Conservation (phyloP, 2,329 filamentous ascomycete species). For the Cordyceps javanica region DNA sequence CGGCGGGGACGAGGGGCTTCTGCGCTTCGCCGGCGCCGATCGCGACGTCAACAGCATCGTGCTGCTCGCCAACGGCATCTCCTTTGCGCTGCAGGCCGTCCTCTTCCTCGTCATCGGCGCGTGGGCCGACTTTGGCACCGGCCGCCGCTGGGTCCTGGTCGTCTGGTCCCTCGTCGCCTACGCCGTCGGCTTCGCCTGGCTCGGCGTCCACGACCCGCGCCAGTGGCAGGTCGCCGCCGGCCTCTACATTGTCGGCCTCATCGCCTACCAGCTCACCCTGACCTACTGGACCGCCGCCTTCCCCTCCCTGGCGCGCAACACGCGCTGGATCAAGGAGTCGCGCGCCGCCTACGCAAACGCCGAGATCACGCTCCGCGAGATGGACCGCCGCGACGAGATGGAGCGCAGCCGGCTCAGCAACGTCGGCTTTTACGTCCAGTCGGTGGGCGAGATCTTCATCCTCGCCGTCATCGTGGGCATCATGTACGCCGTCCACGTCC, state of each 20-base stretch:
- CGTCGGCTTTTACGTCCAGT: conserved; percentile 58
- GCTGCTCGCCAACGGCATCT: conserved; percentile 59
- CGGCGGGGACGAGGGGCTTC: conserved; percentile 41
- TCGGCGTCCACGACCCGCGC: conserved; percentile 54
- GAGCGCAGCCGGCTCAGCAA: conserved; percentile 60
- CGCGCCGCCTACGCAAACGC: conserved; percentile 29
- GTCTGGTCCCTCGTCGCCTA: conserved; percentile 55
- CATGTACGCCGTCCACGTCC: conserved; percentile 54
- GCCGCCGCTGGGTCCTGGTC: conserved; percentile 57
- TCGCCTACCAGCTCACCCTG: conserved; percentile 60
- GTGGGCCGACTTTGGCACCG: conserved; percentile 59
- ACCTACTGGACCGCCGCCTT: conserved; percentile 64
- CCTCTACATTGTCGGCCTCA: conserved; percentile 60
- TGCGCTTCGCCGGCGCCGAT: conserved; percentile 49
- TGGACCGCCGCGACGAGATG: conserved; percentile 55
- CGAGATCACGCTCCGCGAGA: conserved; percentile 50
- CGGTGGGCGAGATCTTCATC: conserved; percentile 54
- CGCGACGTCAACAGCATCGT: conserved; percentile 62
- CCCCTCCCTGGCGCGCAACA: conserved; percentile 32
- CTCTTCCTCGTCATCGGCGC: conserved; percentile 47
- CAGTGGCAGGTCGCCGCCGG: conserved; percentile 56
- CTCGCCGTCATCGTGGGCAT: conserved; percentile 60
- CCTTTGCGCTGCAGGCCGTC: conserved; percentile 59
- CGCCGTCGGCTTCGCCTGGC: conserved; percentile 60
- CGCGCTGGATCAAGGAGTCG: conserved; percentile 27